phyloP scores from a whole-genome alignment of 2,329 filamentous ascomycete species.

The Aplosporella prunicola region DNA sequence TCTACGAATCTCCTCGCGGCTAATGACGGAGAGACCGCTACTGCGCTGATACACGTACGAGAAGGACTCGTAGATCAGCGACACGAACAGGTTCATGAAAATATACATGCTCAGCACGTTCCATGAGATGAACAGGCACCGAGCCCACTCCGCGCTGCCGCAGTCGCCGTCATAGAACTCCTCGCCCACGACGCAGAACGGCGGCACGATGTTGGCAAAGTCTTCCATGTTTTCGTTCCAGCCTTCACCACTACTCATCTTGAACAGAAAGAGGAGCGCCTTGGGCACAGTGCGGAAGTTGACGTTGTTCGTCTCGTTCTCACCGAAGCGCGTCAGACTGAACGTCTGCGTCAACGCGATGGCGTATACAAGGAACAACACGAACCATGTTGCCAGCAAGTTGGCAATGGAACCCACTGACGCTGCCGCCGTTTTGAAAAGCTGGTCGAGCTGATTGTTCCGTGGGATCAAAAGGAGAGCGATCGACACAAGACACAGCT shows the following conservation, averaged over 20 bases:
- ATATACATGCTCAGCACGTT: constrained; percentile 99
- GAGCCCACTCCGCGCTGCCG: constrained; percentile 80
- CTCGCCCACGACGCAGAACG: constrained; percentile 63
- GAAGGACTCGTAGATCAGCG: constrained; percentile 98
- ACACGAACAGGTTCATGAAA: constrained; percentile 96
- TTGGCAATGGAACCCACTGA: constrained; percentile 87
- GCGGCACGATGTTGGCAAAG: constrained; percentile 69
- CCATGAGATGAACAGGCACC: constrained; percentile 87
- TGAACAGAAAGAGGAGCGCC: constrained; percentile 84
- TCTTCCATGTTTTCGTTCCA: constrained; percentile 99
- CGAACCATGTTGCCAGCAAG: constrained; percentile 90
- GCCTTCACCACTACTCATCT: constrained; percentile 86
- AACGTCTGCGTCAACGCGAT: constrained; percentile 96
- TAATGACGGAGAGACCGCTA: constrained; percentile 82
- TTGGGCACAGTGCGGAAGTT: constrained; percentile 94
- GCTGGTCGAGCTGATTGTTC: constrained; percentile 92
- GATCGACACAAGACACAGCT: constrained; percentile 85
- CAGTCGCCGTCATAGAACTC: constrained; percentile 86
- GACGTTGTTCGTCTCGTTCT: constrained; percentile 62
- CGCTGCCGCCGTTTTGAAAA: constrained; percentile 96
- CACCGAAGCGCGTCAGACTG: constrained; percentile 80
- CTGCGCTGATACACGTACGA: constrained; percentile 98
- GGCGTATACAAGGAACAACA: constrained; percentile 90
- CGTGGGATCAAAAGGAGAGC: constrained; percentile 85
- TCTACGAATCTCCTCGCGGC: constrained; percentile 83